phyloP scores from a whole-genome alignment of 164 flowering plant species.

The Dillenia turbinata region DNA sequence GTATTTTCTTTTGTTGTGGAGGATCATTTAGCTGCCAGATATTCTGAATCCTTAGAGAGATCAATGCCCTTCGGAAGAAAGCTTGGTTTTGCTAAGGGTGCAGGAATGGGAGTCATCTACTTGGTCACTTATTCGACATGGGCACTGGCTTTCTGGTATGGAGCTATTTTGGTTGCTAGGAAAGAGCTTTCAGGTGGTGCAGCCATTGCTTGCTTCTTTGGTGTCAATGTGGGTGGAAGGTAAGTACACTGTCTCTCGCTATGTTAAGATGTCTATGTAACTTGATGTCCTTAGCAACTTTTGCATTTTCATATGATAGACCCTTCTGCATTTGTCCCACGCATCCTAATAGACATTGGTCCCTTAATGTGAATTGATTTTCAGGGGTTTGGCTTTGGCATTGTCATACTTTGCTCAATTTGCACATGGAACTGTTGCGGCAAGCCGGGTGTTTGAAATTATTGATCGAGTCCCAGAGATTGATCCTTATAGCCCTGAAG shows the following conservation, averaged over 20 bases:
- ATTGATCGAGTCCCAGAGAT: slow-evolving; percentile 78
- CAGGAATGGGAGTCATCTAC: slow-evolving; percentile 71
- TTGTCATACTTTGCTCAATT: slow-evolving; percentile 76
- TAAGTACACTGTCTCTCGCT: slow-evolving; percentile 12
- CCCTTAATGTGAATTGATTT: neutral
- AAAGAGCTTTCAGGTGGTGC: slow-evolving; percentile 48
- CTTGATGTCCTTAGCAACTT: neutral
- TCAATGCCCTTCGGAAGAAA: slow-evolving; percentile 54
- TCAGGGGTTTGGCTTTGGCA: slow-evolving; percentile 73
- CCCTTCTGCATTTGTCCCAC: too few relatives aligned
- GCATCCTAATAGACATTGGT: neutral
- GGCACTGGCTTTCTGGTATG: slow-evolving; percentile 90
- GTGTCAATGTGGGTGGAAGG: slow-evolving; percentile 86
- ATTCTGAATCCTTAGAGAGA: slow-evolving; percentile 29
- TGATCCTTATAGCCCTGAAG: slow-evolving; percentile 56
- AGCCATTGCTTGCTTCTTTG: slow-evolving; percentile 84
- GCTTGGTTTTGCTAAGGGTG: slow-evolving; percentile 76
- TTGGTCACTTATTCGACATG: slow-evolving; percentile 71
- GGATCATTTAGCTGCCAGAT: slow-evolving; percentile 44
- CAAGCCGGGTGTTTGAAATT: slow-evolving; percentile 59
- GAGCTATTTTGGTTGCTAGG: slow-evolving; percentile 51
- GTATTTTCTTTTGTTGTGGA: slow-evolving; percentile 69
- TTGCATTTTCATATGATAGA: too few relatives aligned
- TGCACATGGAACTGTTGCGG: slow-evolving; percentile 79
- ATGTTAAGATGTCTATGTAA: slow-evolving; percentile 1